Evolutionary conservation across 2,329 filamentous ascomycete species (phyloP).

Genomic region (Exserohilum turcica): DNA sequence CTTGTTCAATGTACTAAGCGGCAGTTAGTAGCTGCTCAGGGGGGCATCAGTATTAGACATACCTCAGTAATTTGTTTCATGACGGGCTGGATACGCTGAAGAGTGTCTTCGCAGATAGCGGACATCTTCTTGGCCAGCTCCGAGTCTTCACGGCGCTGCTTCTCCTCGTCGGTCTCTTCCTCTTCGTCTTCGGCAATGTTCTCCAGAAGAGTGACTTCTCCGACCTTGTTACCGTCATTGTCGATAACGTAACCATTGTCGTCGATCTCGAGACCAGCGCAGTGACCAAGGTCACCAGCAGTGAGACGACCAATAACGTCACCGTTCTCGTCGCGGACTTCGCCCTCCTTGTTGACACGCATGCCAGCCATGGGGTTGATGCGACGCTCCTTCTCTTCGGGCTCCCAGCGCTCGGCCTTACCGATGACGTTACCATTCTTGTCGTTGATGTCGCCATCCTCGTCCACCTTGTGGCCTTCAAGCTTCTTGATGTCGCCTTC

Average conservation of each 20-base stretch:
- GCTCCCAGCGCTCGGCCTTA: conserved; percentile 59
- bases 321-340: conserved; percentile 58
- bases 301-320: conserved; percentile 58
- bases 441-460: conserved; percentile 59
- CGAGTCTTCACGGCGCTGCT: conserved; percentile 64
- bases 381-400: conserved; percentile 59
- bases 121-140: conserved; percentile 80
- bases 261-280: conserved; percentile 58
- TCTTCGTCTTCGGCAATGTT: conserved; percentile 64
- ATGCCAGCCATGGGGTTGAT: conserved; percentile 65
- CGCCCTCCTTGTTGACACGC: conserved; percentile 60
- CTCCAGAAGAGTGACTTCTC: conserved; percentile 66
- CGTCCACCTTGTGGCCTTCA: conserved; percentile 56
- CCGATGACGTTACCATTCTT: conserved; percentile 61
- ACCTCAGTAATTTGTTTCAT: conserved; percentile 84
- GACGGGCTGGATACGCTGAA: conserved; percentile 83
- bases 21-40: conserved; percentile 30
- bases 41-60: conserved; percentile 37
- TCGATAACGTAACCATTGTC: conserved; percentile 60
- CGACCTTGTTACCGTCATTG: conserved; percentile 66
- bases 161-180: conserved; percentile 55
- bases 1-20: conserved; percentile 73
- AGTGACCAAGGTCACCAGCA: conserved; percentile 58
- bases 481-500: conserved; percentile 60
- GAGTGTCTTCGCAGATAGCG: conserved; percentile 72